Evolutionary conservation across 1,284 basidiomycete species (phyloP).

Genomic region (Anthracocystis setariae): DNA sequence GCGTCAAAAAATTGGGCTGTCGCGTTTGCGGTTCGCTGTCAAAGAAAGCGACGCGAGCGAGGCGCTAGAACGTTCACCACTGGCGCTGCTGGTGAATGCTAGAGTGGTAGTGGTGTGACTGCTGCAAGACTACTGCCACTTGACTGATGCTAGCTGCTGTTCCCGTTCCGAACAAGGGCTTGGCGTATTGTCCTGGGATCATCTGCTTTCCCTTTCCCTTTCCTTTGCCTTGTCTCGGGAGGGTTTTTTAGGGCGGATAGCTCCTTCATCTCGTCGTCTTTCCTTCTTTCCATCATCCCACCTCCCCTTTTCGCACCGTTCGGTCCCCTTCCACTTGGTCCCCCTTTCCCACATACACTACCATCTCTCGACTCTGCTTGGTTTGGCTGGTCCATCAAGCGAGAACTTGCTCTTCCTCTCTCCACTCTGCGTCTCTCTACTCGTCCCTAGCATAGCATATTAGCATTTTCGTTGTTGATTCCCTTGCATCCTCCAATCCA

Average conservation of each 20-base stretch:
- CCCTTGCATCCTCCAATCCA: background rate
- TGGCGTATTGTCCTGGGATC: too few relatives aligned
- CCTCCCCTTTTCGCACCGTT: background rate
- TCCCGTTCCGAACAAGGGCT: too few relatives aligned
- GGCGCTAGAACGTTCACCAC: too few relatives aligned
- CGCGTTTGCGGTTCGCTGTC: too few relatives aligned
- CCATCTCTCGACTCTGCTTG: background rate
- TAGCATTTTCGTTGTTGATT: background rate
- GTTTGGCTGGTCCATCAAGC: slow-evolving; percentile 5
- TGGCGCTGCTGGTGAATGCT: too few relatives aligned
- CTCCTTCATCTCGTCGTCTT: background rate
- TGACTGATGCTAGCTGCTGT: too few relatives aligned
- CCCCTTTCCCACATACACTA: background rate
- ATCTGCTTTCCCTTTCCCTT: background rate
- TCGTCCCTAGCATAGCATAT: background rate
- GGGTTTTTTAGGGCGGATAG: too few relatives aligned
- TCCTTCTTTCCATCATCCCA: background rate
- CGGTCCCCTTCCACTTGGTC: background rate
- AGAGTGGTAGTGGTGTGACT: too few relatives aligned
- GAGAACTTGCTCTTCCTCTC: slow-evolving; percentile 1
- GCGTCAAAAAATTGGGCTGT: too few relatives aligned
- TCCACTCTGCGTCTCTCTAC: slow-evolving; percentile 3
- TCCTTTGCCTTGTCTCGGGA: background rate
- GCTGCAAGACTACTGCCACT: too few relatives aligned
- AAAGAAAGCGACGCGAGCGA: too few relatives aligned